Conservation (phyloP, 1,284 basidiomycete genomes). For the Trichosporon ovoides region DNA sequence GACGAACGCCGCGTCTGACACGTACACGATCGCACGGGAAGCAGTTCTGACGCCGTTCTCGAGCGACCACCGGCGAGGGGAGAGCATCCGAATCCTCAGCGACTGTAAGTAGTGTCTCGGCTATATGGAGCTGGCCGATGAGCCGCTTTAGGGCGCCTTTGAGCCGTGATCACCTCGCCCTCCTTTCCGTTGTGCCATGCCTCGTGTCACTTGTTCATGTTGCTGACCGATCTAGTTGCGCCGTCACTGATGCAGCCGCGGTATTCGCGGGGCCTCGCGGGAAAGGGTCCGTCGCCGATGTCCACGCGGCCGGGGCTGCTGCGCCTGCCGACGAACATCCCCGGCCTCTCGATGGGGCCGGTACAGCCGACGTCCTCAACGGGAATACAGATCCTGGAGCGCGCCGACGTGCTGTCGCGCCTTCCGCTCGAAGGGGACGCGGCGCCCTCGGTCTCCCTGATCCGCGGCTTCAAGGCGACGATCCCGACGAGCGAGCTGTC, state of each 20-base stretch:
- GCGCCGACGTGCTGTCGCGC: conserved; percentile 67
- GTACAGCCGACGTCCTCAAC: conserved; percentile 62
- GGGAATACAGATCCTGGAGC: conserved; percentile 77
- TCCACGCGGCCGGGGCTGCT: conserved; percentile 41
- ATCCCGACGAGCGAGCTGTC: conserved; percentile 78
- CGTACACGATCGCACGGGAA: conserved; percentile 43
- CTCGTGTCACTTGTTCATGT: background rate
- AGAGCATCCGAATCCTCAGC: conserved; percentile 44
- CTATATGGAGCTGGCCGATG: background rate
- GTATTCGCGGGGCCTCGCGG: conserved; percentile 4
- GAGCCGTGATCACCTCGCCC: background rate
- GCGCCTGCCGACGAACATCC: conserved; percentile 59
- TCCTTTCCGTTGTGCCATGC: no score
- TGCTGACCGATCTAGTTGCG: conserved; percentile 57
- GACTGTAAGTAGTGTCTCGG: conserved; percentile 37
- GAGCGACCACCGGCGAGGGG: conserved; percentile 39
- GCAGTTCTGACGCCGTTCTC: conserved; percentile 44
- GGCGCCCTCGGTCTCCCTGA: conserved; percentile 59
- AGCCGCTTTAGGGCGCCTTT: background rate
- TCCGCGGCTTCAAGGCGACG: conserved; percentile 84
- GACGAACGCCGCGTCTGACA: conserved; percentile 28
- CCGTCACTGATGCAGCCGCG: conserved; percentile 80
- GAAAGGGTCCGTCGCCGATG: background rate
- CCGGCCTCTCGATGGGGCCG: conserved; percentile 50
- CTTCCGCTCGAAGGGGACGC: conserved; percentile 59